A percentile compares a stretch with the other conserved stretches of the same genome.
phyloP scores from a whole-genome alignment of 2,329 filamentous ascomycete genomes.

The Aspergillus clavatus region DNA sequence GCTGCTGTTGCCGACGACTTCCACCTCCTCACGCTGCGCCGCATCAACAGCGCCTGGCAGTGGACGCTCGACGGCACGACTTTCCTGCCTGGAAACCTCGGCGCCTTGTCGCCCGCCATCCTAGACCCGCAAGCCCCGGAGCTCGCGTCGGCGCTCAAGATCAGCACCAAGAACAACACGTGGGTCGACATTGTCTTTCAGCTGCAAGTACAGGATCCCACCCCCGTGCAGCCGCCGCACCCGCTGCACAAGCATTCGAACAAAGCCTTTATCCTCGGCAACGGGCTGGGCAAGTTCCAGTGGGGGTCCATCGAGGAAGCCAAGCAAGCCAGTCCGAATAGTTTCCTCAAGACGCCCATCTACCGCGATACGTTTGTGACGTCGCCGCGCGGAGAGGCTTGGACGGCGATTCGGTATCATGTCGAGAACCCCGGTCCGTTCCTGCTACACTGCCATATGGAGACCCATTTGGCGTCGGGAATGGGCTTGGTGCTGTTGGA shows the following conservation, averaged over 20 bases:
- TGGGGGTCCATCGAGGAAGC: constrained; percentile 54
- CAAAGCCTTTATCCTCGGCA: constrained; percentile 56
- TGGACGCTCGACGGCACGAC: constrained; percentile 21
- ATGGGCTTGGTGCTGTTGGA: constrained; percentile 49
- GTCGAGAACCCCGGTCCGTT: constrained; percentile 47
- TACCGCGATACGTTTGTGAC: constrained; percentile 48
- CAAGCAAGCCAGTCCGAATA: constrained; percentile 41
- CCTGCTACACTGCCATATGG: constrained; percentile 51
- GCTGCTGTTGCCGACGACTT: constrained; percentile 42
- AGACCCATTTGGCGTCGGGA: constrained; percentile 47
- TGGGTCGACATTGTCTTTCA: constrained; percentile 51
- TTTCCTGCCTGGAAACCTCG: constrained; percentile 13
- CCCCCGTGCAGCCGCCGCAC: constrained; percentile 50
- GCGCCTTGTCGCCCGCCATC: constrained; percentile 15
- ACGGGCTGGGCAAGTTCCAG: constrained; percentile 48
- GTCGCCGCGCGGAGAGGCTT: constrained; percentile 30
- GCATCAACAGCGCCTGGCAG: constrained; percentile 15
- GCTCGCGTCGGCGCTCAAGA: constrained; percentile 39
- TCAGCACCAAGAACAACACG: constrained; percentile 45
- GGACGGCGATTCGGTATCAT: constrained; percentile 46
- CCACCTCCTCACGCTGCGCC: constrained; percentile 16
- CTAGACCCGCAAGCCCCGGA: constrained; percentile 13
- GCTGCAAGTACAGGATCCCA: constrained; percentile 41
- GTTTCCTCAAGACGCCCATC: constrained; percentile 54
- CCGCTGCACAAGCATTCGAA: constrained; percentile 63